Evolutionary conservation across 805 yeast species (phyloP).

Genomic region (Teunomyces pallodes): DNA sequence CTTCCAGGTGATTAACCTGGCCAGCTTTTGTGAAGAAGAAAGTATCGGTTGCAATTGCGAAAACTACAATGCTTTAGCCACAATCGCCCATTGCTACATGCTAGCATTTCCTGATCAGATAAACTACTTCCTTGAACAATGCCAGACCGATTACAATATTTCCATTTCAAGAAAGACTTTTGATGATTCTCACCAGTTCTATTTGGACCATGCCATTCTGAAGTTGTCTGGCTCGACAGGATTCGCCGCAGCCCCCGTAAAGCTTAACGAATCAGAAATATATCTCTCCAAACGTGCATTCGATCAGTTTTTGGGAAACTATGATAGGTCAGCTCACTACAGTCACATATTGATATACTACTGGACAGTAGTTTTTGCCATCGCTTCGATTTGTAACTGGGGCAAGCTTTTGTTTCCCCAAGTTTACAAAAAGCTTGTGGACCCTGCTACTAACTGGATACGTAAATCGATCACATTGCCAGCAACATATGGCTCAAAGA

Average conservation of each 20-base stretch:
- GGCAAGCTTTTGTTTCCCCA: slow-evolving; percentile 26
- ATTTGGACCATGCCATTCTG: slow-evolving; percentile 5
- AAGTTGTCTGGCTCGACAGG: background rate
- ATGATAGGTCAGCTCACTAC: slow-evolving; percentile 37
- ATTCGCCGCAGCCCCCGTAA: slow-evolving; percentile 18
- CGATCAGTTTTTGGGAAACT: slow-evolving; percentile 40
- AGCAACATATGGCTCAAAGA: slow-evolving; percentile 29
- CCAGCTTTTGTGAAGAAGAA: slow-evolving; percentile 19
- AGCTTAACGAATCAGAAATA: slow-evolving; percentile 20
- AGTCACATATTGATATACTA: slow-evolving; percentile 28
- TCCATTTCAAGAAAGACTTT: slow-evolving; percentile 21
- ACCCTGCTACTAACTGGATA: slow-evolving; percentile 28
- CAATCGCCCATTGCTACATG: slow-evolving; percentile 35
- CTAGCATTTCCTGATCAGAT: slow-evolving; percentile 23
- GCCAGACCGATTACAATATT: slow-evolving; percentile 19
- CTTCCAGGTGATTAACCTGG: slow-evolving; percentile 18
- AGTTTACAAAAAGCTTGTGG: slow-evolving; percentile 17
- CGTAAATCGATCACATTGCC: slow-evolving; percentile 39
- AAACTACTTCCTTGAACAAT: slow-evolving; percentile 22
- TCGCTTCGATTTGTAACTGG: slow-evolving; percentile 33
- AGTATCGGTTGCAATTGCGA: slow-evolving; percentile 22
- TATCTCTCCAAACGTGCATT: slow-evolving; percentile 23
- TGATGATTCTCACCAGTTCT: slow-evolving; percentile 15
- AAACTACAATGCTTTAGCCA: slow-evolving; percentile 32
- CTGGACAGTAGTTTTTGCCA: slow-evolving; percentile 28